Conservation (phyloP, 73 alveolate species). For the Stentor coeruleus region DNA sequence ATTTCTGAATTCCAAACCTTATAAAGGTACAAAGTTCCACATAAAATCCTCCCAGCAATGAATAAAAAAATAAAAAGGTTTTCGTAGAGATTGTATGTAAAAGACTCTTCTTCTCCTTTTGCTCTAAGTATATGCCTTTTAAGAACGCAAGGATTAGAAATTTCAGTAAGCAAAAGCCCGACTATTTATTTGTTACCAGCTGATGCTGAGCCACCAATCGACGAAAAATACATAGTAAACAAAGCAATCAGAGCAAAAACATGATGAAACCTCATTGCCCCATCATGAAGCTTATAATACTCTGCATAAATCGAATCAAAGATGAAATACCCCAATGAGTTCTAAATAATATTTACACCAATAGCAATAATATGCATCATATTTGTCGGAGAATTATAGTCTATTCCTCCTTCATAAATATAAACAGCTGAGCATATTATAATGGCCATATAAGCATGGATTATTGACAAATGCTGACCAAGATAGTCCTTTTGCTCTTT, state of each 20-base stretch:
- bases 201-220: background rate
- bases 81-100: background rate
- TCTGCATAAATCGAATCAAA: background rate
- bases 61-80: background rate
- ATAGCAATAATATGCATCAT: background rate
- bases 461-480: background rate
- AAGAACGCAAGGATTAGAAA: background rate
- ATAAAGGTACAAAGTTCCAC: background rate
- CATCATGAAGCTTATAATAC: background rate
- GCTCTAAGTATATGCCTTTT: background rate
- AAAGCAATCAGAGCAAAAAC: constrained; percentile 1
- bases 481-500: background rate
- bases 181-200: background rate
- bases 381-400: constrained; percentile 6
- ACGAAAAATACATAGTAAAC: background rate
- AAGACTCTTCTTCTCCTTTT: background rate
- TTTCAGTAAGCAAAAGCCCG: background rate
- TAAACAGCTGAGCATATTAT: background rate
- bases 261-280: constrained; percentile 6
- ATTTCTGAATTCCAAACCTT: background rate
- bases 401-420: background rate
- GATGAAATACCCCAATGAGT: background rate
- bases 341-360: background rate
- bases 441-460: background rate
- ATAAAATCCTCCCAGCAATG: background rate